Evolutionary conservation across 208 protist genomes (phyloP), one percentile per base, ranked within the genome.

Genomic region (Wallacemonas sp.): DNA sequence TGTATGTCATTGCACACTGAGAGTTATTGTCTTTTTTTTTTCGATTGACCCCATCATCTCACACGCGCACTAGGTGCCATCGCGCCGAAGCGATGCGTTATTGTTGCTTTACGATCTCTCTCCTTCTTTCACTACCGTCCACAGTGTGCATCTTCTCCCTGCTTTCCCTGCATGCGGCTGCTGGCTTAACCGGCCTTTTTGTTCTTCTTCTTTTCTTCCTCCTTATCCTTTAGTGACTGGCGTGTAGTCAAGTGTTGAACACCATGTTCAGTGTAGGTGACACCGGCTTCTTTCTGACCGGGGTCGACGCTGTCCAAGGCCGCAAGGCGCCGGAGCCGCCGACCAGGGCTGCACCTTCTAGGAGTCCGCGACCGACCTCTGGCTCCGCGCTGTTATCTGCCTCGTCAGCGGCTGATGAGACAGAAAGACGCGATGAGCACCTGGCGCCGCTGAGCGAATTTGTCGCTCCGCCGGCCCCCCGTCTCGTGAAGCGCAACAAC

Each of bases 241-340:
- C n/a, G n/a, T n/a, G n/a, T n/a, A n/a, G n/a, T n/a, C n/a, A n/a
- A n/a, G n/a, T n/a, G n/a, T n/a, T n/a, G n/a, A n/a, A n/a, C n/a
- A n/a, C n/a, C 41, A 65, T 52, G 22, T 41, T 26, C 39, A 12
- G 5, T 27, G 13, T 34, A 24, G 38, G 30, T 37, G 21, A n/a
- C 0, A 22, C 33, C 26, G 52, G 38, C 8, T 68, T 37, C 10
- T 76, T 81, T 57, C 27, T 81, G 17, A 81, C 76, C 1, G 71
- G 67, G 26, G 26, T 78, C 5, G 52, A 50, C 44, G 42, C 68
- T 32, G 34, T 42, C 5, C 24, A 9, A 33, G 45, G 45, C n/a
- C n/a, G n/a, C n/a, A n/a, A n/a, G n/a, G n/a, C n/a, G n/a, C n/a
- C n/a, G n/a, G n/a, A n/a, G n/a, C n/a, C n/a, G n/a, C n/a, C n/a